Percentiles rank a stretch among this genome's conserved stretches.
Conservation (phyloP, 2,329 filamentous ascomycete genomes). For the Pseudonectria buxi region DNA sequence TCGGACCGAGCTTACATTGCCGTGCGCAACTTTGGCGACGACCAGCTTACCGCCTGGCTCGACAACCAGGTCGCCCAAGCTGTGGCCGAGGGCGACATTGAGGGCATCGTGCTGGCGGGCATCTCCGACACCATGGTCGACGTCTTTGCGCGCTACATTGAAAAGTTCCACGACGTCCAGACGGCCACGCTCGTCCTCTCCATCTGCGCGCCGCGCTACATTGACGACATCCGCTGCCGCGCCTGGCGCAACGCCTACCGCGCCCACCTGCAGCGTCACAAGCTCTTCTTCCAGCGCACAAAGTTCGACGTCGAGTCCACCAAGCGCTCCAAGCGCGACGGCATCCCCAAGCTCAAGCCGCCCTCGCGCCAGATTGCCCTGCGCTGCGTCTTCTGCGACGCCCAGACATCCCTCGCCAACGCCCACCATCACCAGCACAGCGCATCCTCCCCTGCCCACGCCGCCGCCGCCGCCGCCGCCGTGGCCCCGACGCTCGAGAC, state of each 20-base stretch:
- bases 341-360: slow-evolving; percentile 35
- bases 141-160: slow-evolving; percentile 68
- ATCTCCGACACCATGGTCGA: slow-evolving; percentile 67
- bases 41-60: slow-evolving; percentile 60
- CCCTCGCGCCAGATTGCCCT: slow-evolving; percentile 65
- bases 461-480: slow-evolving; percentile 9
- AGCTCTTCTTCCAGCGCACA: slow-evolving; percentile 65
- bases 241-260: slow-evolving; percentile 69
- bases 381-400: slow-evolving; percentile 70
- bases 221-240: slow-evolving; percentile 67
- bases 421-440: slow-evolving; percentile 13
- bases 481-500: slow-evolving; percentile 26
- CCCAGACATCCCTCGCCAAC: slow-evolving; percentile 46
- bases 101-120: slow-evolving; percentile 71
- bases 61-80: slow-evolving; percentile 55
- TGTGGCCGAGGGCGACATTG: slow-evolving; percentile 62
- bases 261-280: slow-evolving; percentile 66
- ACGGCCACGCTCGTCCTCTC: slow-evolving; percentile 70
- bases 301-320: slow-evolving; percentile 75
- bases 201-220: slow-evolving; percentile 67
- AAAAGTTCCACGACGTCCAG: slow-evolving; percentile 71
- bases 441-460: background rate
- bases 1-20: slow-evolving; percentile 70
- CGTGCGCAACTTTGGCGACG: slow-evolving; percentile 57
- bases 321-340: slow-evolving; percentile 58